Evolutionary conservation across 805 yeast genomes (phyloP).

Genomic region (Torulaspora indica): DNA sequence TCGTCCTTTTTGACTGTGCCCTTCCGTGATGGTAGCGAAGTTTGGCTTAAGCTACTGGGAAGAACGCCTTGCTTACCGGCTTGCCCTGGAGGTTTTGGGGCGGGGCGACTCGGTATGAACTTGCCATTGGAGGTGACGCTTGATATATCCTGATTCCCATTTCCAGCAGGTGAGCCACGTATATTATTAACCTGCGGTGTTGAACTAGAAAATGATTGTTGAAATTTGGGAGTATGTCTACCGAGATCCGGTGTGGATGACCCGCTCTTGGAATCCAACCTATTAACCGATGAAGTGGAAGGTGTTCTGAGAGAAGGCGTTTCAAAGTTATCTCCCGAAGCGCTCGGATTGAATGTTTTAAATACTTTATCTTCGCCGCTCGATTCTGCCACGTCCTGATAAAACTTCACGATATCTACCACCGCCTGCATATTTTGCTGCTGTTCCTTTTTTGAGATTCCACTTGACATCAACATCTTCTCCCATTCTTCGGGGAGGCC

Average conservation of each 20-base stretch:
- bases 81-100: slow-evolving; percentile 53
- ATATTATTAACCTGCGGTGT: slow-evolving; percentile 10
- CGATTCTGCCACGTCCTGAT: slow-evolving; percentile 52
- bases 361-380: slow-evolving; percentile 41
- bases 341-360: slow-evolving; percentile 36
- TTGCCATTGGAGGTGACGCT: slow-evolving; percentile 31
- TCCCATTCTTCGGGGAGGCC: slow-evolving; percentile 96
- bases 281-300: slow-evolving; percentile 19
- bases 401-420: slow-evolving; percentile 82
- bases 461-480: slow-evolving; percentile 70
- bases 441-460: slow-evolving; percentile 84
- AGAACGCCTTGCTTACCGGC: not conserved
- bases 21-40: slow-evolving; percentile 16
- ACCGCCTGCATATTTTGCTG: slow-evolving; percentile 92
- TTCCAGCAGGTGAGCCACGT: slow-evolving; percentile 6
- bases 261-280: slow-evolving; percentile 22
- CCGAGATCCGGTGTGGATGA: slow-evolving; percentile 28
- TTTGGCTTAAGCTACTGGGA: slow-evolving; percentile 6
- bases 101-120: slow-evolving; percentile 63
- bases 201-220: slow-evolving; percentile 9
- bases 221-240: slow-evolving; percentile 19
- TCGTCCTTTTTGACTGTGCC: slow-evolving; percentile 21
- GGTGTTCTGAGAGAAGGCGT: slow-evolving; percentile 38
- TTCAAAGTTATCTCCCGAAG: slow-evolving; percentile 22
- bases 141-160: not conserved